Evolutionary conservation across 495 filamentous ascomycete genomes (phyloP).

Genomic region (Podospora bellae-mahoneyi): DNA sequence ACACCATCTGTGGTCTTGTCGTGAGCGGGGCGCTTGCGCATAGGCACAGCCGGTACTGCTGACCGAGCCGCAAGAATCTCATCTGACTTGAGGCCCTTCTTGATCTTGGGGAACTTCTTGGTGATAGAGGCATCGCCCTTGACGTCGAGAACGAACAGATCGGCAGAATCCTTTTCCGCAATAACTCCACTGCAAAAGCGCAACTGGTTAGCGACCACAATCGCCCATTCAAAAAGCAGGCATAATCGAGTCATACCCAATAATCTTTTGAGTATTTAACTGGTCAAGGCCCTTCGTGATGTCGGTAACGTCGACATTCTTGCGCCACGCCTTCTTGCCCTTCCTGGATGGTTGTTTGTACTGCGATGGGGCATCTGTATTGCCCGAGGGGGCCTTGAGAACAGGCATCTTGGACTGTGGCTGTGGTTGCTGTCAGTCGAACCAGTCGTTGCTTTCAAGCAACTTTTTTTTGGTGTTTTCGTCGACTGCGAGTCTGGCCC

Average conservation of each 20-base stretch:
- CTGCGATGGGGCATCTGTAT: slow-evolving; percentile 48
- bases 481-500: not conserved
- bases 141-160: slow-evolving; percentile 77
- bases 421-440: not conserved
- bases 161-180: slow-evolving; percentile 68
- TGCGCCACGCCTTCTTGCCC: slow-evolving; percentile 97
- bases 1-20: slow-evolving; percentile 58
- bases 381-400: slow-evolving; percentile 25
- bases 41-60: slow-evolving; percentile 69
- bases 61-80: slow-evolving; percentile 86
- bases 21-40: slow-evolving; percentile 65
- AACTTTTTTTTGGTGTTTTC: slow-evolving; percentile 6
- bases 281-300: slow-evolving; percentile 78
- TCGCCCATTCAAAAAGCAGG: not conserved
- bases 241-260: slow-evolving; percentile 58
- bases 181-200: slow-evolving; percentile 64
- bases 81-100: slow-evolving; percentile 77
- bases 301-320: slow-evolving; percentile 90
- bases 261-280: slow-evolving; percentile 80
- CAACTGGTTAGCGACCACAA: not conserved
- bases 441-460: not conserved
- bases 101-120: slow-evolving; percentile 55
- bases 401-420: slow-evolving; percentile 28
- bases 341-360: slow-evolving; percentile 87
- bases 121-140: slow-evolving; percentile 25